Evolutionary conservation across 2,329 filamentous ascomycete species (phyloP).

Genomic region (Decorospora gaudefroyi): DNA sequence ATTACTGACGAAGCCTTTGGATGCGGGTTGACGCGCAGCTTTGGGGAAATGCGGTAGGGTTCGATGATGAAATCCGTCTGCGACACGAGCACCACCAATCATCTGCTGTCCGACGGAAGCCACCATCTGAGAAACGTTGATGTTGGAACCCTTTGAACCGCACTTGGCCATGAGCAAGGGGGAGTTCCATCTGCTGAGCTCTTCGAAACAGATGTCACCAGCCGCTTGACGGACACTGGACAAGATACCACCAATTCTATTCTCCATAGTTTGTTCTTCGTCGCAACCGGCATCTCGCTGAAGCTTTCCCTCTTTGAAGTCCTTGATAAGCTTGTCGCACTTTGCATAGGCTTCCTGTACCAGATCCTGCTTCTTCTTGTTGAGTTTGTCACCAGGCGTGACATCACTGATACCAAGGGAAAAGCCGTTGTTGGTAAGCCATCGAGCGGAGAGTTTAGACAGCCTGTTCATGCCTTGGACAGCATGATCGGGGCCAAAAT

Average conservation of each 20-base stretch:
- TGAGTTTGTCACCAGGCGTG: slow-evolving; percentile 74
- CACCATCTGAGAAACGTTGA: slow-evolving; percentile 99
- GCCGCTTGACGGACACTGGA: slow-evolving; percentile 90
- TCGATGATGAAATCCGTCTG: slow-evolving; percentile 94
- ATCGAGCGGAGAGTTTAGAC: slow-evolving; percentile 85
- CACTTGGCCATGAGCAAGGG: slow-evolving; percentile 97
- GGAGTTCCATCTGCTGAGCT: slow-evolving; percentile 87
- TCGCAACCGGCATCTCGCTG: slow-evolving; percentile 87
- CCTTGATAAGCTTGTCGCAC: slow-evolving; percentile 80
- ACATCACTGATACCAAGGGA: slow-evolving; percentile 97
- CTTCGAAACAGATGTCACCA: slow-evolving; percentile 86
- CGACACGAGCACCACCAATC: slow-evolving; percentile 89
- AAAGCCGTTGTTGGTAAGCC: slow-evolving; percentile 88
- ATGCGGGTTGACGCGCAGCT: slow-evolving; percentile 85
- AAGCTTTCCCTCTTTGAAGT: slow-evolving; percentile 78
- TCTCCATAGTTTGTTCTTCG: slow-evolving; percentile 89
- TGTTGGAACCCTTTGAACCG: slow-evolving; percentile 93
- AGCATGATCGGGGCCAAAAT: slow-evolving; percentile 88
- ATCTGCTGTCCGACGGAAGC: slow-evolving; percentile 97
- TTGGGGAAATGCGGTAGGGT: slow-evolving; percentile 95
- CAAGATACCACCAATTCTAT: slow-evolving; percentile 85
- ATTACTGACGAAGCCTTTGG: slow-evolving; percentile 95
- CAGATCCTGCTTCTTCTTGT: slow-evolving; percentile 72
- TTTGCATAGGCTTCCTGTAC: slow-evolving; percentile 77
- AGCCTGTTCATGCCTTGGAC: slow-evolving; percentile 92